These are phyloP conservation scores for Daldinia sp. DNA, from an alignment of 2,329 filamentous ascomycete species.

Conservation along the genomic window DNA sequence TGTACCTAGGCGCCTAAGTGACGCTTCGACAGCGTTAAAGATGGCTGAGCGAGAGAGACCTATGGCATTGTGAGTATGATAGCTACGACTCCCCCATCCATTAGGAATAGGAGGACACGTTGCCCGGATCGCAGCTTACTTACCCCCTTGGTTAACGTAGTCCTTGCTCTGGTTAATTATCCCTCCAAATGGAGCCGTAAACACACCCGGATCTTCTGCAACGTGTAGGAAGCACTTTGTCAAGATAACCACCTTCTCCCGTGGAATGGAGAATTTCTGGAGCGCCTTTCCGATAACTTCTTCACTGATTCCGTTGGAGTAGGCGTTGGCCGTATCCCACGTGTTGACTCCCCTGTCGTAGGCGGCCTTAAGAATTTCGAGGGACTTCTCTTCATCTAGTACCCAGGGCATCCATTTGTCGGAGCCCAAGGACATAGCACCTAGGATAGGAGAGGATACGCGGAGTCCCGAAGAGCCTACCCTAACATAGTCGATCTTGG, in stretches of 20 bases:
- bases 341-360: slow-evolving; percentile 71
- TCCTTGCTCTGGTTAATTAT: slow-evolving; percentile 46
- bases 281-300: slow-evolving; percentile 72
- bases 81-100: background rate
- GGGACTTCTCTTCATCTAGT: slow-evolving; percentile 65
- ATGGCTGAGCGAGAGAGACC: slow-evolving; percentile 50
- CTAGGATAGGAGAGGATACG: slow-evolving; percentile 26
- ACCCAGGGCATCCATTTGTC: slow-evolving; percentile 53
- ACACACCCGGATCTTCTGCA: slow-evolving; percentile 46
- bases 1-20: slow-evolving; percentile 55
- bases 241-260: slow-evolving; percentile 70
- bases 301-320: slow-evolving; percentile 73
- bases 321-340: slow-evolving; percentile 63
- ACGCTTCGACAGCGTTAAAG: slow-evolving; percentile 52
- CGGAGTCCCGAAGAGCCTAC: slow-evolving; percentile 29
- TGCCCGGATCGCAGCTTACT: background rate
- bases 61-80: slow-evolving; percentile 5
- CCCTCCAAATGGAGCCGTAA: slow-evolving; percentile 32
- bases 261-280: slow-evolving; percentile 70
- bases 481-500: slow-evolving; percentile 55
- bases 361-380: slow-evolving; percentile 64
- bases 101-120: background rate
- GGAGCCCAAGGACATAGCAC: slow-evolving; percentile 31
- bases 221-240: slow-evolving; percentile 59
- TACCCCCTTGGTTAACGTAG: slow-evolving; percentile 48